These are phyloP conservation scores for Calcarisporium arbuscula DNA, from an alignment of 2,329 filamentous ascomycete species.

Conservation along the genomic window DNA sequence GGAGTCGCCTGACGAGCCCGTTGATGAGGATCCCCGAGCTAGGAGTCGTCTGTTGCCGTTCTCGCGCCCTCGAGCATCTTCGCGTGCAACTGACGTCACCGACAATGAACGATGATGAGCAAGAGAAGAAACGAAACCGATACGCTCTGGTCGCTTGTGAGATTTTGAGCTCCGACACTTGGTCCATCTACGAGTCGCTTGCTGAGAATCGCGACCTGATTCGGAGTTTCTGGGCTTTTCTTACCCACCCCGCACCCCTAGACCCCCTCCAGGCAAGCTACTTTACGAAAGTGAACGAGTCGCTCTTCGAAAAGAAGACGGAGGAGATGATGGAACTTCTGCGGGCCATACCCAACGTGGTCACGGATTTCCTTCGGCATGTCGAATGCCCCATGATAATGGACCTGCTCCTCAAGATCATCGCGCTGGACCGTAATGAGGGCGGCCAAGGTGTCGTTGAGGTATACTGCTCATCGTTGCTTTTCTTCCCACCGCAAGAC, in stretches of 20 bases:
- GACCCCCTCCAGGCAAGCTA: slow-evolving; percentile 94
- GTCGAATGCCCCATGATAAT: slow-evolving; percentile 98
- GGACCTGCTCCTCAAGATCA: slow-evolving; percentile 94
- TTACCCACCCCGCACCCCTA: slow-evolving; percentile 76
- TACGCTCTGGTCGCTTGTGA: slow-evolving; percentile 93
- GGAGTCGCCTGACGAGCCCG: slow-evolving; percentile 44
- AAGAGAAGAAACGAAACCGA: slow-evolving; percentile 85
- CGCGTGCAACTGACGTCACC: slow-evolving; percentile 39
- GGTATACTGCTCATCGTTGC: slow-evolving; percentile 43
- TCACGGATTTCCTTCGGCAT: slow-evolving; percentile 81
- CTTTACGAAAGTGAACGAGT: slow-evolving; percentile 98
- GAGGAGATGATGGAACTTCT: slow-evolving; percentile 93
- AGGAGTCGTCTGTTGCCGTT: slow-evolving; percentile 39
- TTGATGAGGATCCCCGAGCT: slow-evolving; percentile 43
- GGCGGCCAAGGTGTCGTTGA: slow-evolving; percentile 90
- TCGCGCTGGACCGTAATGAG: slow-evolving; percentile 89
- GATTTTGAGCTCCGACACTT: slow-evolving; percentile 89
- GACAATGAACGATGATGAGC: slow-evolving; percentile 61
- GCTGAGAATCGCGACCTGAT: slow-evolving; percentile 77
- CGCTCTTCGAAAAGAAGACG: slow-evolving; percentile 95
- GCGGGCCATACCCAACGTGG: slow-evolving; percentile 73
- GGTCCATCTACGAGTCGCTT: slow-evolving; percentile 90
- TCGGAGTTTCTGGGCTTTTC: slow-evolving; percentile 83
- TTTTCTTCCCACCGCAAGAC: slow-evolving; percentile 2
- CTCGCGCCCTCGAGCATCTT: slow-evolving; percentile 47